Evolutionary conservation across 371 early-diverging fungal species (phyloP).

Genomic region (Chytridiales sp.): DNA sequence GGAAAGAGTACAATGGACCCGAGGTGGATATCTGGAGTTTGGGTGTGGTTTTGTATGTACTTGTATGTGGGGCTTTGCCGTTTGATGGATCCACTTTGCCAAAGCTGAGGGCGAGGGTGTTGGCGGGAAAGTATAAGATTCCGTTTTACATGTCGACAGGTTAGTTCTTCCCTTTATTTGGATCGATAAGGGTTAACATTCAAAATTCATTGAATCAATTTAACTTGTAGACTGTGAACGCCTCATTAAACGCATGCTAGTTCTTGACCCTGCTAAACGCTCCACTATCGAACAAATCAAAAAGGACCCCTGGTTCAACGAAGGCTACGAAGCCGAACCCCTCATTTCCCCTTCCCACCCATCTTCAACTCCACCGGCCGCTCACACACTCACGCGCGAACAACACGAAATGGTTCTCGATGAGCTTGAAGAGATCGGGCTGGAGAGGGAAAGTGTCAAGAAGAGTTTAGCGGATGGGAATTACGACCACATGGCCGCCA

Average conservation of each 20-base stretch:
- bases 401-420: constrained; percentile 41
- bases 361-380: constrained; percentile 20
- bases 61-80: constrained; percentile 54
- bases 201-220: background rate
- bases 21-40: constrained; percentile 64
- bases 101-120: constrained; percentile 46
- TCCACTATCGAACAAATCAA: constrained; percentile 47
- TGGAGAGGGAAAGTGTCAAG: constrained; percentile 38
- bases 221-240: constrained; percentile 42
- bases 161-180: constrained; percentile 12
- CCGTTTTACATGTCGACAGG: constrained; percentile 59
- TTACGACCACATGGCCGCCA: constrained; percentile 55
- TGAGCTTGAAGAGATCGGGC: constrained; percentile 50
- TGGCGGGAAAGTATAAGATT: constrained; percentile 51
- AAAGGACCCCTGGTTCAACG: constrained; percentile 52
- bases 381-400: constrained; percentile 37
- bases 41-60: constrained; percentile 59
- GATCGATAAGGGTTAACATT: constrained; percentile 1
- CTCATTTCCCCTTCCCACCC: background rate
- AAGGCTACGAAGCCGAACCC: constrained; percentile 45
- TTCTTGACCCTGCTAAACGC: constrained; percentile 50
- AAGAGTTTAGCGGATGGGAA: constrained; percentile 41
- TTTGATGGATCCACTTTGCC: constrained; percentile 55
- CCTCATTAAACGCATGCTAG: constrained; percentile 50
- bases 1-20: constrained; percentile 56